A percentile compares a stretch with the other conserved stretches of the same genome.
Evolutionary conservation across 169 alveolate species (phyloP).

Genomic region (Theileria orientalis): DNA sequence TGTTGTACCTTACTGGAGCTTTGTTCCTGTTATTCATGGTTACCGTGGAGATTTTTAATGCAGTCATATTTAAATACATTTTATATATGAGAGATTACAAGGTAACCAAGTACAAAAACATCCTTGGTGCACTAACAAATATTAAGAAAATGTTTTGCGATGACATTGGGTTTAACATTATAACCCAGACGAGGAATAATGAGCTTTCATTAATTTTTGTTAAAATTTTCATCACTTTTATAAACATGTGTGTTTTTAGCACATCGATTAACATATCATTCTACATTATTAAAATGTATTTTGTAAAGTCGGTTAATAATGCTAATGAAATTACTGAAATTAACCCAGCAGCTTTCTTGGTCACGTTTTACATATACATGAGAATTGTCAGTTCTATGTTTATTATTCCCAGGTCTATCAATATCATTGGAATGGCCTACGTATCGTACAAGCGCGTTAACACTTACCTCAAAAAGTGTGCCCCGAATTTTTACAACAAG

Average conservation of each 20-base stretch:
- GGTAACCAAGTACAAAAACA: slow-evolving; percentile 11
- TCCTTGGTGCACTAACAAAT: no score
- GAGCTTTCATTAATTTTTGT: no score
- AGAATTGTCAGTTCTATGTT: slow-evolving; percentile 22
- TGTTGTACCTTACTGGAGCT: background rate
- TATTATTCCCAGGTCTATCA: slow-evolving; percentile 23
- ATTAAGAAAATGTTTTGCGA: no score
- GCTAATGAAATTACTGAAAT: background rate
- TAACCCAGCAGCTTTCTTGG: slow-evolving; percentile 23
- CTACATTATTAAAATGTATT: no score
- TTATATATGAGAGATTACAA: slow-evolving; percentile 37
- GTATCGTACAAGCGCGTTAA: slow-evolving; percentile 26
- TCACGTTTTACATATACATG: no score
- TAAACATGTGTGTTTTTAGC: slow-evolving; percentile 6
- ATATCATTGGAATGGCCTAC: slow-evolving; percentile 5
- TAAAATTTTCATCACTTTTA: slow-evolving; percentile 14
- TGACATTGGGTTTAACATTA: no score
- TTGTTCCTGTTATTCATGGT: slow-evolving; percentile 7
- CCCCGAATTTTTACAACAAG: slow-evolving; percentile 36
- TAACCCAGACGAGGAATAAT: no score
- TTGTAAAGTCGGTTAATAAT: slow-evolving; percentile 1
- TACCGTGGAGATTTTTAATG: slow-evolving; percentile 18
- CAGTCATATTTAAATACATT: slow-evolving; percentile 8
- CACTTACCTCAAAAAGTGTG: slow-evolving; percentile 14
- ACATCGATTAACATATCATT: slow-evolving; percentile 1